These are phyloP conservation scores for Diaporthe sp. DNA, from an alignment of 2,329 filamentous ascomycete genomes.

Conservation along the genomic window DNA sequence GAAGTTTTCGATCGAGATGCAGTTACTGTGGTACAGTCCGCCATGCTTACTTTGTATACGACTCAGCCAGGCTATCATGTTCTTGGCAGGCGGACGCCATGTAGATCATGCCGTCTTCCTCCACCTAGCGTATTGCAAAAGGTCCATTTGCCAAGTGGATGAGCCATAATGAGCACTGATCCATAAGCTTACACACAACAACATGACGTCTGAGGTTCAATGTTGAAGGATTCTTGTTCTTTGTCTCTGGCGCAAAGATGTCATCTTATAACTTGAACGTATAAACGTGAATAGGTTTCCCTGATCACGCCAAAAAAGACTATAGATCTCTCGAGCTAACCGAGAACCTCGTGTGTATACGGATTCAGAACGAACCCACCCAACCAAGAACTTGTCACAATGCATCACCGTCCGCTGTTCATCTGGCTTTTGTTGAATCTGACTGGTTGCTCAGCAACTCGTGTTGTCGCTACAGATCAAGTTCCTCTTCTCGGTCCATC, in stretches of 20 bases:
- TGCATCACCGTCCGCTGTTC: background rate
- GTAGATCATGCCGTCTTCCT: background rate
- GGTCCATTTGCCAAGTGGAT: background rate
- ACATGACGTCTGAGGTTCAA: background rate
- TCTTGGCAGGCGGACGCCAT: background rate
- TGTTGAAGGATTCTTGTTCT: background rate
- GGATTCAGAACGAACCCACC: background rate
- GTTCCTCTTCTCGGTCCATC: conserved; percentile 10
- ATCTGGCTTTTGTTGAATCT: background rate
- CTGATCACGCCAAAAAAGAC: background rate
- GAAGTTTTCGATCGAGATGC: background rate
- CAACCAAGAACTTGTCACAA: background rate
- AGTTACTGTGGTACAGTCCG: background rate
- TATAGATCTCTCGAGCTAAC: too few species aligned
- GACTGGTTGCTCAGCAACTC: background rate
- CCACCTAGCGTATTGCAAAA: background rate
- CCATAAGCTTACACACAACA: background rate
- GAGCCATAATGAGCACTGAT: conserved; percentile 8
- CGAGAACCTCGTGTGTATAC: too few species aligned
- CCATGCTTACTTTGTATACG: background rate
- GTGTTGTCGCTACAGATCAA: background rate
- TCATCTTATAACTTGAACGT: background rate
- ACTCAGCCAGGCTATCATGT: background rate
- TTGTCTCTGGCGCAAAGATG: background rate
- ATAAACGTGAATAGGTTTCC: too few species aligned